Conservation (phyloP, 1,284 basidiomycete species). For the Anthracocystis setariae region DNA sequence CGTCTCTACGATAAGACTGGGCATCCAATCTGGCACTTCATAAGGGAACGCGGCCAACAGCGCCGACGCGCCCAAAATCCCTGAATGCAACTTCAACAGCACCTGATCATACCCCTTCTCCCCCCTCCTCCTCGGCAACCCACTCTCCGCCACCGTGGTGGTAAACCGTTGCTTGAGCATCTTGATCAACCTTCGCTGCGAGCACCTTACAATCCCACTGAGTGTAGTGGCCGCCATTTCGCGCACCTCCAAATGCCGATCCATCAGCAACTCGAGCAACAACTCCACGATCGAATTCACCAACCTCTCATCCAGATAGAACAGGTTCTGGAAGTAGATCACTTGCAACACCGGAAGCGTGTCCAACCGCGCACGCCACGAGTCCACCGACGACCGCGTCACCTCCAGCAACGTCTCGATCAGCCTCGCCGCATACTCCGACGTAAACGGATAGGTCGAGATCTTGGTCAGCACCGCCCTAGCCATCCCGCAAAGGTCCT, state of each 20-base stretch:
- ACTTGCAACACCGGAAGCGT: slow-evolving; percentile 63
- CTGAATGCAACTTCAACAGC: slow-evolving; percentile 83
- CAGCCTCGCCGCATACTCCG: slow-evolving; percentile 44
- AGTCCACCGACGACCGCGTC: slow-evolving; percentile 50
- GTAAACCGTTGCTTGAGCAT: slow-evolving; percentile 71
- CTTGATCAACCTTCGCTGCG: slow-evolving; percentile 86
- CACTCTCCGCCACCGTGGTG: slow-evolving; percentile 69
- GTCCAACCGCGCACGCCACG: slow-evolving; percentile 64
- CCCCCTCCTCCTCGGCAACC: slow-evolving; percentile 68
- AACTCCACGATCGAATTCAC: slow-evolving; percentile 54
- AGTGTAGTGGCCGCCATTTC: slow-evolving; percentile 72
- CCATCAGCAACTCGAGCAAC: slow-evolving; percentile 57
- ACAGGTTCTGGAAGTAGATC: slow-evolving; percentile 66
- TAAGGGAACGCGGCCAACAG: slow-evolving; percentile 84
- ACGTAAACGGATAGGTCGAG: slow-evolving; percentile 56
- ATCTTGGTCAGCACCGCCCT: slow-evolving; percentile 58
- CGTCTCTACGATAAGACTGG: slow-evolving; percentile 75
- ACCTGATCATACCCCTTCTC: slow-evolving; percentile 78
- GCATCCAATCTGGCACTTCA: slow-evolving; percentile 84
- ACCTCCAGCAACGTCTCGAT: slow-evolving; percentile 55
- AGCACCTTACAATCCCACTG: slow-evolving; percentile 89
- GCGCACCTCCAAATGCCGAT: slow-evolving; percentile 63
- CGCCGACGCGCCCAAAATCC: slow-evolving; percentile 85
- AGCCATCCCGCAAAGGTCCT: slow-evolving; percentile 57
- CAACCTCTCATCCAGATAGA: slow-evolving; percentile 50